Conservation (phyloP, 106 monocot species). For the Dendrobium catenatum region DNA sequence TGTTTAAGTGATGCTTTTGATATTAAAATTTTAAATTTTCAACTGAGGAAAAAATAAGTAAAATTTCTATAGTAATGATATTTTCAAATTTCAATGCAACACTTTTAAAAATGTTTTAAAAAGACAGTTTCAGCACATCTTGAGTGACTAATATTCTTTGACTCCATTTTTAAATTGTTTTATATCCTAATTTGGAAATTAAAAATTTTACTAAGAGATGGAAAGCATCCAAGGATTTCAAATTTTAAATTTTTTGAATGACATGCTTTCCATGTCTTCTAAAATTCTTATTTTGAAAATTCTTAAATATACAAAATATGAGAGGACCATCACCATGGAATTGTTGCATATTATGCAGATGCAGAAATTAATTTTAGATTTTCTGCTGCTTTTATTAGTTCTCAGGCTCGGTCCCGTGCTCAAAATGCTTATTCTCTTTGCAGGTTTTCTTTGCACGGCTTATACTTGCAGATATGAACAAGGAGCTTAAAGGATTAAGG, state of each 20-base stretch:
- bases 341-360: not conserved
- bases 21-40: not conserved
- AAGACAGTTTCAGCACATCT: not conserved
- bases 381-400: conserved; percentile 1
- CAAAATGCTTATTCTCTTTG: conserved; percentile 12
- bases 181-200: not conserved
- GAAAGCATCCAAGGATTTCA: not conserved
- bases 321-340: not conserved
- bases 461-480: conserved; percentile 94
- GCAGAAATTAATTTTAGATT: not conserved
- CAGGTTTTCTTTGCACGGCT: conserved; percentile 98
- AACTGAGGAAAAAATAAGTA: not conserved
- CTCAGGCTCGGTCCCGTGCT: conserved; percentile 6
- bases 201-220: not conserved
- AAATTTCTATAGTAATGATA: not conserved
- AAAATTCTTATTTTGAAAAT: not conserved
- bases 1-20: not conserved
- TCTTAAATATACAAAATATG: not conserved
- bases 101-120: not conserved
- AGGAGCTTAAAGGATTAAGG: conserved; percentile 98
- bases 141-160: not conserved
- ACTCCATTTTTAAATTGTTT: not conserved
- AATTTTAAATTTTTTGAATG: not conserved
- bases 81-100: not conserved
- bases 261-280: not conserved